phyloP scores from a whole-genome alignment of 192 early-diverging fungal species.

The Backusella sp. region DNA sequence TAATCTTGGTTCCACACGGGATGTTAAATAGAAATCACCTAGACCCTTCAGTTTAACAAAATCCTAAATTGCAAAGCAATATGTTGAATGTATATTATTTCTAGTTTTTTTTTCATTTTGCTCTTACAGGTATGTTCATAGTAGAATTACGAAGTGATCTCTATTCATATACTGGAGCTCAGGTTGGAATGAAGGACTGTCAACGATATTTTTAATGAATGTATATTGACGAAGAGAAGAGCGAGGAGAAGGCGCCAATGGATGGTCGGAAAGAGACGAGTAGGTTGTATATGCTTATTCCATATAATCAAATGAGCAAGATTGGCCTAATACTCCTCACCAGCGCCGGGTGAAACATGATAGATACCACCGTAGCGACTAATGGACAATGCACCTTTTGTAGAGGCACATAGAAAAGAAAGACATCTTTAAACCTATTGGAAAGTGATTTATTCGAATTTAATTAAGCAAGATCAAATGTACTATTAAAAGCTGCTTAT shows the following conservation, averaged over 20 bases:
- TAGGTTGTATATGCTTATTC: constrained; percentile 50
- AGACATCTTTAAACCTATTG: too few relatives aligned
- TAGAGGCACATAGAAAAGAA: too few relatives aligned
- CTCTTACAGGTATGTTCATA: constrained; percentile 39
- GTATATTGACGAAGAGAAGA: constrained; percentile 42
- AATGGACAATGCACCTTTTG: constrained; percentile 69
- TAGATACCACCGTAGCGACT: constrained; percentile 66
- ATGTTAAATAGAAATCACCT: constrained; percentile 63
- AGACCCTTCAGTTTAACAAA: constrained; percentile 58
- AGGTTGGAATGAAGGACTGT: constrained; percentile 42
- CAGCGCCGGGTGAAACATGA: constrained; percentile 60
- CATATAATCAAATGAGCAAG: constrained; percentile 58
- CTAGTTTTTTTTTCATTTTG: neutral
- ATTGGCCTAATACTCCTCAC: constrained; percentile 74
- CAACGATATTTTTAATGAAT: constrained; percentile 39
- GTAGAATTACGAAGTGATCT: constrained; percentile 31
- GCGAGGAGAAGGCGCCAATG: constrained; percentile 36
- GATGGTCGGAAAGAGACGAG: constrained; percentile 34
- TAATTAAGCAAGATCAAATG: too few relatives aligned
- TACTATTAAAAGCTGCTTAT: too few relatives aligned
- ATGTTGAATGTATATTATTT: neutral
- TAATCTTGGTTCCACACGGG: constrained; percentile 48
- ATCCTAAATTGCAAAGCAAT: constrained; percentile 32
- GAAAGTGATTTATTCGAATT: too few relatives aligned
- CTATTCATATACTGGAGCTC: constrained; percentile 31